Base-by-base conservation (phyloP, 805 yeast genomes). In the Candida broadrunensis region DNA sequence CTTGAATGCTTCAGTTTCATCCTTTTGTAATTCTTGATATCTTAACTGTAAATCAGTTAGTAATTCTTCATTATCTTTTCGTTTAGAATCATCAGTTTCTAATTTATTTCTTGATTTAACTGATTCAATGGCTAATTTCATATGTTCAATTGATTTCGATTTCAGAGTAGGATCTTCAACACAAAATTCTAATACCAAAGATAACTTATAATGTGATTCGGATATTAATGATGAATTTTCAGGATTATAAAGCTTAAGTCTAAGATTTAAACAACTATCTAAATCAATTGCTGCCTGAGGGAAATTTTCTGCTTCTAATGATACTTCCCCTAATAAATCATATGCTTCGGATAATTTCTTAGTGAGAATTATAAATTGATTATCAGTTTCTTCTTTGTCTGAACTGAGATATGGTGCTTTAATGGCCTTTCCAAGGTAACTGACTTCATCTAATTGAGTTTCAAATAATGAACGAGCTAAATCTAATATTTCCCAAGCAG, bases 221-320 rank as follows among this genome's bases (percentile, higher is more conserved):
- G 90, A 81, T 8, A 87, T 69, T 33, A 81, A 61, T 2, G 84
- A 69, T 2, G 85, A 75, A 7, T 65, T 60, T n/a, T 61, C 59
- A 2, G 74, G 73, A 41, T 57, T 56, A 51, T 72, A 82, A 11
- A 85, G 55, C 41, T 77, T 63, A 37, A 65, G 54, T 56, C 86
- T 74, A 33, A 83, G 61, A 21, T 75, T 63, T 25, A 86, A 69
- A 31, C 88, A 71, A 15, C 75, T 63, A 35, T 71, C 65, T 42
- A 88, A 78, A 58, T 90, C 96, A 15, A 66, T 65, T 0, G 83
- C 76, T 0, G 97, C 87, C 59, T 88, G 95, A 13, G 70, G 63
- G 60, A 89, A 89, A 60, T 88, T 87, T 52, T 91, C 97, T 2
- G 93, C 78, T 56, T 91, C 99, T 33, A 90, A 69, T 0, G 96